Conservation (phyloP, 1,139 yeast genomes). For the Suhomyces coccinellae region DNA sequence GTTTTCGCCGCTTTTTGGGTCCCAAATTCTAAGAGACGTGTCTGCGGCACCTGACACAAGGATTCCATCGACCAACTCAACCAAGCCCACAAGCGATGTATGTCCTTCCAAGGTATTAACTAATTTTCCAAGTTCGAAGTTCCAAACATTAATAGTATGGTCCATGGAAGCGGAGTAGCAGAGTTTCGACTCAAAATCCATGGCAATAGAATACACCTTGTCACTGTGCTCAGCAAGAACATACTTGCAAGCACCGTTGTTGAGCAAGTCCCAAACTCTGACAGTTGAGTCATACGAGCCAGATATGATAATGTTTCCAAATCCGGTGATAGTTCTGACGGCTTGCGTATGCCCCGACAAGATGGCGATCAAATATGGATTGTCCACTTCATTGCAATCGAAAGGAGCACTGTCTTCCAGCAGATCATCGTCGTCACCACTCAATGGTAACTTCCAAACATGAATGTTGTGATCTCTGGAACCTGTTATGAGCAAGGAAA, state of each 20-base stretch:
- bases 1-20: conserved; percentile 74
- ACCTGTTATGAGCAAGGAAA: conserved; percentile 78
- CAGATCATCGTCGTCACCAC: conserved; percentile 37
- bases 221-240: conserved; percentile 82
- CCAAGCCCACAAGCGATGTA: conserved; percentile 82
- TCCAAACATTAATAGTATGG: conserved; percentile 87
- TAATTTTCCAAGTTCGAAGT: conserved; percentile 70
- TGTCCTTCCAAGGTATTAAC: conserved; percentile 77
- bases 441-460: conserved; percentile 83
- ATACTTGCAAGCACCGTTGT: conserved; percentile 70
- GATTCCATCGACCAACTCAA: conserved; percentile 73
- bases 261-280: conserved; percentile 84
- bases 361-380: conserved; percentile 75
- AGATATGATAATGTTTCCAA: conserved; percentile 79
- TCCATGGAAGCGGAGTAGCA: conserved; percentile 96
- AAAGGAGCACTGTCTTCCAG: conserved; percentile 24
- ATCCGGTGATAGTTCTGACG: conserved; percentile 85
- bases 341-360: conserved; percentile 83
- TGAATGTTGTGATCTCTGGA: conserved; percentile 88
- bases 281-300: conserved; percentile 92
- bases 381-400: conserved; percentile 40
- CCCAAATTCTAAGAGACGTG: conserved; percentile 88
- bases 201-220: conserved; percentile 81
- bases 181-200: conserved; percentile 71
- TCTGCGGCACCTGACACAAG: conserved; percentile 98